Evolutionary conservation across 2,329 filamentous ascomycete species (phyloP), one percentile per base, ranked within the genome.

Genomic region (Pseudogymnoascus sp.): DNA sequence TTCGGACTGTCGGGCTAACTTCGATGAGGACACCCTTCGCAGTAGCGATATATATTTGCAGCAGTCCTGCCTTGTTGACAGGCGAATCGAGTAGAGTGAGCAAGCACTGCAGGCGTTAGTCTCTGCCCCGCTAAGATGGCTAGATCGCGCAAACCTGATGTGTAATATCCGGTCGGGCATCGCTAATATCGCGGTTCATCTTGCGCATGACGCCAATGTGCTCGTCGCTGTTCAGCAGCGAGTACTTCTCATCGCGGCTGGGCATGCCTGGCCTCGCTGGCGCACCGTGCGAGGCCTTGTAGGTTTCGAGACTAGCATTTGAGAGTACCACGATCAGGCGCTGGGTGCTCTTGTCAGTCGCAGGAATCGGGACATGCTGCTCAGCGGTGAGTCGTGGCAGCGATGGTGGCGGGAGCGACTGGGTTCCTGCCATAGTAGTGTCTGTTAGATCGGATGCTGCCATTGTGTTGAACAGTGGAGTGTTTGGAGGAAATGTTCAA

Each of bases 121-220:
- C 62, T 69, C 14, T 53, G 50, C 42, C 64, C 63, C 64, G 63
- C 62, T 65, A 65, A 62, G 38, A 63, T 62, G 65, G 62, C 62
- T 42, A 38, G 42, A 65, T 62, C 63, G 68, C 66, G 76, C 84
- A 73, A 80, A 97, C 93, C 91, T 97, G 94, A 76, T 99, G 94
- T 53, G 94, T 96, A 72, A 99, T 99, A 77, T 99, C 94, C 50
- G 94, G 94, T 70, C 94, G 87, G 65, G 94, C 94, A 77, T 99
- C 94, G 75, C 92, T 97, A 69, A 99, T 97, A 75, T 99, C 94
- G 70, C 94, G 85, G 75, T 96, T 96, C 93, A 97, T 97, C 82
- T 97, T 99, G 73, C 94, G 89, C 92, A 99, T 96, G 68, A 97
- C 90, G 66, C 94, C 94, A 70, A 99, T 99, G 75, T 99, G 94